Percentiles rank a stretch among this genome's conserved stretches.
phyloP scores from a whole-genome alignment of 148 eudicot species.

The Rhododendron kiyosumense region DNA sequence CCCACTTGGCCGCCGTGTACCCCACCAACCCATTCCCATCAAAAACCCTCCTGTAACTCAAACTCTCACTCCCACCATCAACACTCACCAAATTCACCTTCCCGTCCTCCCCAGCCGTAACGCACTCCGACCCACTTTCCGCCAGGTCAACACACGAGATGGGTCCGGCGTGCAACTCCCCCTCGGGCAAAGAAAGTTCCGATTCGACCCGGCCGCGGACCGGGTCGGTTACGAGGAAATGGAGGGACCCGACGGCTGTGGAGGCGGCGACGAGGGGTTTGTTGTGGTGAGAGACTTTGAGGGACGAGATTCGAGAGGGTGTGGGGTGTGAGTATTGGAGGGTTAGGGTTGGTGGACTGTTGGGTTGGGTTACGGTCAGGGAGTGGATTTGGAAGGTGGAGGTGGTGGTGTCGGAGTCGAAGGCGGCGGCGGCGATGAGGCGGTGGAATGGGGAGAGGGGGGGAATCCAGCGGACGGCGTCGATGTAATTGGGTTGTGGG shows the following conservation, averaged over 20 bases:
- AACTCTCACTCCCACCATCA: slow-evolving; percentile 13
- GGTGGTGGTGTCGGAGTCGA: slow-evolving; percentile 39
- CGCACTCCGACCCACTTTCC: slow-evolving; percentile 52
- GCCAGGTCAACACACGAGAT: slow-evolving; percentile 55
- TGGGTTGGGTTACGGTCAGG: slow-evolving; percentile 19
- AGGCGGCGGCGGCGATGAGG: slow-evolving; percentile 47
- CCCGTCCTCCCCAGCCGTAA: slow-evolving; percentile 88
- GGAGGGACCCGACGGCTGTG: slow-evolving; percentile 44
- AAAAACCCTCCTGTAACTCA: slow-evolving; percentile 35
- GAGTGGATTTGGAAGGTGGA: slow-evolving; percentile 55
- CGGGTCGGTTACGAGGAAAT: slow-evolving; percentile 36
- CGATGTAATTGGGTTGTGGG: slow-evolving; percentile 61
- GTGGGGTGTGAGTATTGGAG: slow-evolving; percentile 31
- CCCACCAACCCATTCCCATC: slow-evolving; percentile 71
- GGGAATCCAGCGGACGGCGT: slow-evolving; percentile 64
- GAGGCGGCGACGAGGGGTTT: slow-evolving; percentile 50
- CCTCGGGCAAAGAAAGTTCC: slow-evolving; percentile 28
- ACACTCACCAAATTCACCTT: slow-evolving; percentile 64
- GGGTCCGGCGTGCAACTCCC: slow-evolving; percentile 44
- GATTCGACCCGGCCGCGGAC: slow-evolving; percentile 13
- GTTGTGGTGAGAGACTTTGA: slow-evolving; percentile 33
- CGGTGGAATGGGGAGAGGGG: slow-evolving; percentile 57
- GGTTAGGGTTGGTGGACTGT: slow-evolving; percentile 27
- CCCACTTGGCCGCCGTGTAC: slow-evolving; percentile 70
- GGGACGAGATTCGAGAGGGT: slow-evolving; percentile 50